phyloP scores from a whole-genome alignment of 306 rosid genomes.

The Sicyos edulis region DNA sequence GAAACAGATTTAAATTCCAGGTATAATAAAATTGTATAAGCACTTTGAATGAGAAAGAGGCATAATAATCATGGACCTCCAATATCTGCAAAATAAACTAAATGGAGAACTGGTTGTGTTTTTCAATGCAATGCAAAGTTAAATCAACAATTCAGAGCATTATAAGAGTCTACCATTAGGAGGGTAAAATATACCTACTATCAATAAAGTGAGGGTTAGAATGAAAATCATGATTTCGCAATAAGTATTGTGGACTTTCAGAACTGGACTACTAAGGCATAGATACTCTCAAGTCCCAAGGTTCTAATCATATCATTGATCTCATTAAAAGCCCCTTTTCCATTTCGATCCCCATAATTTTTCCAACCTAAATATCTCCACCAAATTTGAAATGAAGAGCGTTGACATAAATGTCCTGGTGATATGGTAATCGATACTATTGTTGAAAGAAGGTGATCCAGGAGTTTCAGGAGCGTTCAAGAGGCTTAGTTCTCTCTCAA shows the following conservation, averaged over 20 bases:
- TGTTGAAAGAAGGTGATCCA: conserved; percentile 9
- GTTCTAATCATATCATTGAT: conserved; percentile 1
- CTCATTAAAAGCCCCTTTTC: not conserved
- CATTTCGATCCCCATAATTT: not conserved
- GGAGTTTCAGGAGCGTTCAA: conserved; percentile 7
- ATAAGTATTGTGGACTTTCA: not conserved
- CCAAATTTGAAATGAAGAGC: not conserved
- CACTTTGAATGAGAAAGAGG: not conserved
- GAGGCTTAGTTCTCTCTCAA: not conserved
- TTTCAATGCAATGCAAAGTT: not conserved
- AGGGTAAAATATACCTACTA: not conserved
- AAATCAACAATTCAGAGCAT: not conserved
- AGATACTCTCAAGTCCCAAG: conserved; percentile 12
- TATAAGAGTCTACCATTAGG: not conserved
- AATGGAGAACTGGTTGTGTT: conserved; percentile 7
- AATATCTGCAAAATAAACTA: not conserved
- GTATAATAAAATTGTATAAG: not conserved
- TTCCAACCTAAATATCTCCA: not conserved
- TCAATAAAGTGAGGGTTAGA: not conserved
- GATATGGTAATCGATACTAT: not conserved
- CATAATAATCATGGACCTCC: not conserved
- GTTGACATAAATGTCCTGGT: not conserved
- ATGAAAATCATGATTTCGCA: not conserved
- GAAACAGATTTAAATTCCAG: conserved; percentile 27
- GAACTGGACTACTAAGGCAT: not conserved